Conservation (phyloP, 2,329 filamentous ascomycete genomes). For the Phoma sp. region DNA sequence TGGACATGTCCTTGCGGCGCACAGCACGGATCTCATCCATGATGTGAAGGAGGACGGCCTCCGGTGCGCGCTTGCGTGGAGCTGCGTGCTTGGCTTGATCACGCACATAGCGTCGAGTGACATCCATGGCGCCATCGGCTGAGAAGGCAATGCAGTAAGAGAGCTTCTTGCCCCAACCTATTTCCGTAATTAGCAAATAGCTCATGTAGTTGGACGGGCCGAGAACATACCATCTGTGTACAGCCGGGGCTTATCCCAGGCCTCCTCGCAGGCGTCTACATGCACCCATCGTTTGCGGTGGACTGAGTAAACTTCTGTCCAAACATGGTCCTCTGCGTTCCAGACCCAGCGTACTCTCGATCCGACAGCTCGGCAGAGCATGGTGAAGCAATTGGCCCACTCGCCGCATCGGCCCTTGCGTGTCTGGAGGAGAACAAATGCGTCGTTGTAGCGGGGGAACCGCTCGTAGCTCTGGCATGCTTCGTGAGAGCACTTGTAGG, state of each 20-base stretch:
- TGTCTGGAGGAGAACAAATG: conserved; percentile 89
- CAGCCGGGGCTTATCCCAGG: conserved; percentile 91
- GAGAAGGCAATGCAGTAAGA: conserved; percentile 98
- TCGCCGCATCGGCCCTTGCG: conserved; percentile 86
- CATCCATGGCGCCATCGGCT: conserved; percentile 77
- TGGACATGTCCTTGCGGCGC: conserved; percentile 81
- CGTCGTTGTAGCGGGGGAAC: conserved; percentile 93
- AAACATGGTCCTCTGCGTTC: conserved; percentile 97
- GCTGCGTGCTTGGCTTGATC: conserved; percentile 71
- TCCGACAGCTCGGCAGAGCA: conserved; percentile 93
- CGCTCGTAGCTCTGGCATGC: conserved; percentile 81
- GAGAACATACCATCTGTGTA: conserved; percentile 76
- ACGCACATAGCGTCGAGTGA: conserved; percentile 72
- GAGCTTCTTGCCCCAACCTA: conserved; percentile 92
- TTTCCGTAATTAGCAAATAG: conserved; percentile 13
- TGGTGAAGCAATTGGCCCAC: conserved; percentile 98
- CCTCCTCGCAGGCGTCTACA: conserved; percentile 91
- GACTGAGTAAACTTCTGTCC: conserved; percentile 96
- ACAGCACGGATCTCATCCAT: conserved; percentile 88
- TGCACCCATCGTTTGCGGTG: conserved; percentile 96
- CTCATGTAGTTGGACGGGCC: neutral
- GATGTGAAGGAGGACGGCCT: conserved; percentile 89
- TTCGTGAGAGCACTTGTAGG: conserved; percentile 82
- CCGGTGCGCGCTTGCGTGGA: conserved; percentile 80
- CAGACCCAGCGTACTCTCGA: conserved; percentile 95